Evolutionary conservation across 495 filamentous ascomycete species (phyloP).

Genomic region (Thermothielavioides terrestris): DNA sequence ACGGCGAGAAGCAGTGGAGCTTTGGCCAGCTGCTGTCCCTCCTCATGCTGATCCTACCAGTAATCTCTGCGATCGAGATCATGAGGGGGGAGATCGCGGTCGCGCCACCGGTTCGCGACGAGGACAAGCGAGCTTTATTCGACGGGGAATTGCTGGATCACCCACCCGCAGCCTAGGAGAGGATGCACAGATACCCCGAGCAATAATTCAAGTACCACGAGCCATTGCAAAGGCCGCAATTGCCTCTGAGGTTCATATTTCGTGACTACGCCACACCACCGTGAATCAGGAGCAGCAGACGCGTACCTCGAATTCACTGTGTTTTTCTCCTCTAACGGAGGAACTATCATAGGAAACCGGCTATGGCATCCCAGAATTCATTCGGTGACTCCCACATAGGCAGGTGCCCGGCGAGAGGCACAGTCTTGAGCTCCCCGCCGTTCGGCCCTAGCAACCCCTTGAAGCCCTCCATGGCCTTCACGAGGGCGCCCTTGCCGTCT

Average conservation of each 20-base stretch:
- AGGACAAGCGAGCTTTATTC: slow-evolving; percentile 15
- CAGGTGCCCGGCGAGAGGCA: slow-evolving; percentile 64
- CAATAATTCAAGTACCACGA: no score
- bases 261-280: no score
- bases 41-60: slow-evolving; percentile 44
- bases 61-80: slow-evolving; percentile 48
- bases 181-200: no score
- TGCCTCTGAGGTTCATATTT: no score
- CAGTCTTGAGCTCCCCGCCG: slow-evolving; percentile 48
- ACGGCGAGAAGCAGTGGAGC: slow-evolving; percentile 47
- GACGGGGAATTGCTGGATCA: slow-evolving; percentile 13
- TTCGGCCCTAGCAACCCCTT: slow-evolving; percentile 41
- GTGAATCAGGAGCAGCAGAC: no score
- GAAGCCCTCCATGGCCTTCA: slow-evolving; percentile 70
- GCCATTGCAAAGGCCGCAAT: no score
- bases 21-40: slow-evolving; percentile 50
- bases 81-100: slow-evolving; percentile 43
- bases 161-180: neutral
- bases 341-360: slow-evolving; percentile 38
- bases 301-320: neutral
- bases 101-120: slow-evolving; percentile 28
- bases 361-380: slow-evolving; percentile 54
- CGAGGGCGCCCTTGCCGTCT: slow-evolving; percentile 59
- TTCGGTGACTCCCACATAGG: slow-evolving; percentile 72
- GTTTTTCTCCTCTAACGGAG: neutral